Percentiles rank a stretch among this genome's conserved stretches.
phyloP scores from a whole-genome alignment of 1,284 basidiomycete genomes.

The Trametes polyzona region DNA sequence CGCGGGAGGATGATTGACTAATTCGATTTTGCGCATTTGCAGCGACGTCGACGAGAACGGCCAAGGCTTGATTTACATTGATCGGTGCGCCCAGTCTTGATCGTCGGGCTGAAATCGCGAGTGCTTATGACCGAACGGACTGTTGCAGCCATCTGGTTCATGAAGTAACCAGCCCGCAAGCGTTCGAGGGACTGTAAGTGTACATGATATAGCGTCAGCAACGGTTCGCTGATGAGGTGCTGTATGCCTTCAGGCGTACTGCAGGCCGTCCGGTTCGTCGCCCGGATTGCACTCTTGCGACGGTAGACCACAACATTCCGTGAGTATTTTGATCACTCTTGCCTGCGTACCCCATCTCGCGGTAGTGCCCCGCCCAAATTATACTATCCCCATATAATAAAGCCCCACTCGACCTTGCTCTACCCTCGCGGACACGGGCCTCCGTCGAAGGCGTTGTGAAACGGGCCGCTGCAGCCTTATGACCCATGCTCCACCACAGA shows the following conservation, averaged over 20 bases:
- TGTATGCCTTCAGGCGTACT: conserved; percentile 56
- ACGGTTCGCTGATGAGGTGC: neutral
- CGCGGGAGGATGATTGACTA: neutral
- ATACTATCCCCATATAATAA: too few species aligned
- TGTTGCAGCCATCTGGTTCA: conserved; percentile 84
- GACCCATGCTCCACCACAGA: neutral
- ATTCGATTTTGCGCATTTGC: conserved; percentile 11
- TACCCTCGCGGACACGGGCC: neutral
- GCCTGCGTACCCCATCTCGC: neutral
- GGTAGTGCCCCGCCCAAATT: neutral
- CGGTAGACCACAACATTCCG: conserved; percentile 97
- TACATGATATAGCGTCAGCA: neutral
- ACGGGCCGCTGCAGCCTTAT: neutral
- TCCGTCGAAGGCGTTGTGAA: neutral
- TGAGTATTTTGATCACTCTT: conserved; percentile 49
- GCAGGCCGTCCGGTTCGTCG: conserved; percentile 85
- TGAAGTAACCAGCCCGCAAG: conserved; percentile 96
- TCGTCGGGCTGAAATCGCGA: neutral
- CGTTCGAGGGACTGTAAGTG: conserved; percentile 89
- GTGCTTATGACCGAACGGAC: conserved; percentile 3
- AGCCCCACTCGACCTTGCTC: too few species aligned
- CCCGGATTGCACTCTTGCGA: conserved; percentile 93
- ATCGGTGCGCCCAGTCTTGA: conserved; percentile 72
- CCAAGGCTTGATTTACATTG: conserved; percentile 90
- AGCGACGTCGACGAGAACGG: conserved; percentile 83